Base-by-base conservation (phyloP, 441 rosid genomes). In the Arabidopsis hybrid region DNA sequence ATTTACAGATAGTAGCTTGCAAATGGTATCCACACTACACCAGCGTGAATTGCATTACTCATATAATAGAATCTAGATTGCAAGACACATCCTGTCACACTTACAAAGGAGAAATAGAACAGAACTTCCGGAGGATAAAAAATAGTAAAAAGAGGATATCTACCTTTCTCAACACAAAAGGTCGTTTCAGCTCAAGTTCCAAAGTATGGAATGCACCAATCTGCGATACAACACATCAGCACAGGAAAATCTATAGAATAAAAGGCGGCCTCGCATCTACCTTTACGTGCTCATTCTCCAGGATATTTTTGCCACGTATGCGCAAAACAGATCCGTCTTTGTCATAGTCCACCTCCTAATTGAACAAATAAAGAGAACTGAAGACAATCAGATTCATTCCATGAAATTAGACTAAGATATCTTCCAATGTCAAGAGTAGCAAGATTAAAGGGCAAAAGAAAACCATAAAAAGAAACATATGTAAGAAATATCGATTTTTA, bases 131-230 rank as follows among this genome's bases (percentile, higher is more conserved):
- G 47, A 59, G 32, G 40, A 51, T 65, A 34, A 35, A 14, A 43
- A 43, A 5, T 43, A 51, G 36, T 38, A 71, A 56, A 62, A 18
- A 0, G 17, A 32, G 67, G 36, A 7, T 7, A 38, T 36, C 21
- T 71, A 92, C 99, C 98, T 95, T 95, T 86, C 96, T 85, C 60
- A 95, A 78, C 7, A 91, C 97, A 84, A 92, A 95, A 57, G 96
- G 86, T 36, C 97, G 91, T 45, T 95, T 91, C 80, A 82, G 85
- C 71, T 91, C 98, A 40, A 95, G 71, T 73, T 92, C 97, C 75
- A 95, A 73, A 52, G 98, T 95, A 77, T 95, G 99, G 73, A 87
- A 95, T 11, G 95, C 96, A 64, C 99, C 99, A 63, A 95, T 91
- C 97, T 95, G 86, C 61, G 70, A 69, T n/a, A 71, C 64, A 74